Evolutionary conservation across 768 basidiomycete genomes (phyloP).

Genomic region (Russula olivacea): DNA sequence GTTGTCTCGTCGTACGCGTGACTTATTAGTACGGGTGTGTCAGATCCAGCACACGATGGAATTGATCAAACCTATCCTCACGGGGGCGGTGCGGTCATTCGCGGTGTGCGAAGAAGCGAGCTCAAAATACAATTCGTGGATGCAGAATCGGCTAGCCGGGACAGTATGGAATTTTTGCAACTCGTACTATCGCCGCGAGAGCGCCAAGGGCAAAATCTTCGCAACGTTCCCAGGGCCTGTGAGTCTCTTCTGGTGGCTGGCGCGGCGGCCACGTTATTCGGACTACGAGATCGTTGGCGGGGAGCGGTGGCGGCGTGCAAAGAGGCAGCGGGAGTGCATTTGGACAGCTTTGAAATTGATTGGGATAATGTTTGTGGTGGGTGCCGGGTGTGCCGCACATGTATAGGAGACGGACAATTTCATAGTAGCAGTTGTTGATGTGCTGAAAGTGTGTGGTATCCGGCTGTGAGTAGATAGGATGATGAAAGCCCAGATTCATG

Average conservation of each 20-base stretch:
- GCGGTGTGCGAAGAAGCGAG: constrained; percentile 44
- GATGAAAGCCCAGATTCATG: too few species aligned
- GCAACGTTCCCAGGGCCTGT: constrained; percentile 53
- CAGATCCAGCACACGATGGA: constrained; percentile 48
- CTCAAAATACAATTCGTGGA: constrained; percentile 45
- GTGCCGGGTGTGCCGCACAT: too few species aligned
- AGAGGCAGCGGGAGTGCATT: background rate
- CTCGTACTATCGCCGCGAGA: constrained; percentile 46
- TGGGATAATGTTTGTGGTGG: too few species aligned
- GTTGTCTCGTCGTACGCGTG: background rate
- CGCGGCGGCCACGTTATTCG: constrained; percentile 39
- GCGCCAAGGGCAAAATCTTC: constrained; percentile 36
- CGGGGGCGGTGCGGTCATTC: constrained; percentile 44
- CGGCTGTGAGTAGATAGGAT: too few species aligned
- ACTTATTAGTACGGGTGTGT: background rate
- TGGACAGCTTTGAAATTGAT: background rate
- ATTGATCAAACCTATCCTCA: constrained; percentile 48
- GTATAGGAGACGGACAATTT: background rate
- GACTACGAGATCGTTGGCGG: constrained; percentile 40
- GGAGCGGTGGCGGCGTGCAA: constrained; percentile 34
- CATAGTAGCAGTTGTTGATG: too few species aligned
- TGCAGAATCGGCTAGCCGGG: constrained; percentile 42
- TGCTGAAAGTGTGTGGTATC: too few species aligned
- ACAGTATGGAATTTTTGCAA: constrained; percentile 51
- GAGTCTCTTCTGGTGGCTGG: constrained; percentile 48